Percentiles rank a stretch among this genome's conserved stretches.
phyloP scores from a whole-genome alignment of 768 basidiomycete species.

The Lactarius trivialis region DNA sequence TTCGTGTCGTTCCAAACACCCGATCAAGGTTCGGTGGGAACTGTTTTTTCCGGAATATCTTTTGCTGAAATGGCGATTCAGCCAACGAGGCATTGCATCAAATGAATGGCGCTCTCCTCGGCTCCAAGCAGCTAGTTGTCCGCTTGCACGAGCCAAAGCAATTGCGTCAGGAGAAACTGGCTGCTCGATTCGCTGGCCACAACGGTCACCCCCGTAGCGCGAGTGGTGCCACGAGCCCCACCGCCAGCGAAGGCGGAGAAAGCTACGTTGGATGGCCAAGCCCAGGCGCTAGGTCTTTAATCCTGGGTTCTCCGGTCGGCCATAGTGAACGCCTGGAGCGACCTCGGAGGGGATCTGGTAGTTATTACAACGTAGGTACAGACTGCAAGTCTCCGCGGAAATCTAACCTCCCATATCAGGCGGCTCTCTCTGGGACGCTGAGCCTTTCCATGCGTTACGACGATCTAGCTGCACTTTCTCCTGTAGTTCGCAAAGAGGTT shows the following conservation, averaged over 20 bases:
- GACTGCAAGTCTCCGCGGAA: background rate
- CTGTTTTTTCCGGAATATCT: constrained; percentile 4
- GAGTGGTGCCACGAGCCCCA: constrained; percentile 81
- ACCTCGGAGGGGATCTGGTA: constrained; percentile 71
- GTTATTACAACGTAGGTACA: constrained; percentile 69
- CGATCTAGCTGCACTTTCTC: constrained; percentile 72
- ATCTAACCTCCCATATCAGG: constrained; percentile 38
- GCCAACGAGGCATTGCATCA: constrained; percentile 66
- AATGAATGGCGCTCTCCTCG: constrained; percentile 74
- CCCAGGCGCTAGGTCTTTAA: constrained; percentile 49
- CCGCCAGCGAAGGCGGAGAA: constrained; percentile 76
- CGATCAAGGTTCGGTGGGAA: constrained; percentile 51
- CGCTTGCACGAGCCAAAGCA: constrained; percentile 89
- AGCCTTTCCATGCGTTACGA: constrained; percentile 85
- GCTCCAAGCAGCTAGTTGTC: constrained; percentile 75
- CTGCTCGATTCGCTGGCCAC: constrained; percentile 66
- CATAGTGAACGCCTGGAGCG: constrained; percentile 53
- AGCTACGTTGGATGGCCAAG: constrained; percentile 69
- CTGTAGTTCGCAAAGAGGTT: constrained; percentile 82
- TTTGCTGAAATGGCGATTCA: constrained; percentile 27
- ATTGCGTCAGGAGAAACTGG: constrained; percentile 82
- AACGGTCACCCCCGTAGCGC: constrained; percentile 76
- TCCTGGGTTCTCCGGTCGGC: constrained; percentile 52
- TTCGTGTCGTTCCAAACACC: constrained; percentile 85
- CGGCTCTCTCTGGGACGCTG: constrained; percentile 72